Percentiles rank a stretch among this genome's conserved stretches.
Conservation (phyloP, 2,329 filamentous ascomycete genomes). For the Ceratocystis alfenasii region DNA sequence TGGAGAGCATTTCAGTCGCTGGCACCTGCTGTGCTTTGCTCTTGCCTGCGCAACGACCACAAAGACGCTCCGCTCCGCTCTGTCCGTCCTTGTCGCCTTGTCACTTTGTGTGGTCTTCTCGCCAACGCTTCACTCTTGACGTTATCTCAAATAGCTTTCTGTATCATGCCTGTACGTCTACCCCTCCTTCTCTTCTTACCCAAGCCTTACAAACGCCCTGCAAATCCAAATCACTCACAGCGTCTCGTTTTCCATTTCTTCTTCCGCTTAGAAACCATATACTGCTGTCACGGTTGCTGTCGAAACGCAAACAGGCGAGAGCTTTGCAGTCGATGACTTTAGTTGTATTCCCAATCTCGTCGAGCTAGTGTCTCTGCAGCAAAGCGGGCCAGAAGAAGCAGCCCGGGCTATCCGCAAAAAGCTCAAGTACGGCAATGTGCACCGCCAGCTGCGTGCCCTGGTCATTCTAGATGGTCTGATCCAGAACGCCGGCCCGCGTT, state of each 20-base stretch:
- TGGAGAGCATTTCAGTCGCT: not conserved
- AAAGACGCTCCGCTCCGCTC: not conserved
- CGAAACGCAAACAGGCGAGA: conserved; percentile 78
- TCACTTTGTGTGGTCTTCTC: no score
- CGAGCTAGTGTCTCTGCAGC: conserved; percentile 83
- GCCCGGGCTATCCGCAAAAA: conserved; percentile 92
- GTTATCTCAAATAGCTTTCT: not conserved
- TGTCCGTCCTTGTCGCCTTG: not conserved
- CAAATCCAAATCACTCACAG: conserved; percentile 4
- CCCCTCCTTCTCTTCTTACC: not conserved
- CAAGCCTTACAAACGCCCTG: not conserved
- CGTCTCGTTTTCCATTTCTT: not conserved
- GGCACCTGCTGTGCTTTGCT: not conserved
- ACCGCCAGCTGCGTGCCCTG: conserved; percentile 80
- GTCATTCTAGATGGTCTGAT: conserved; percentile 85
- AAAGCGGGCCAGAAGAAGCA: conserved; percentile 74
- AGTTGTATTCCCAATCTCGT: conserved; percentile 88
- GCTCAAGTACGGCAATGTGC: conserved; percentile 93
- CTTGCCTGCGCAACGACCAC: not conserved
- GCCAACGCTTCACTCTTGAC: no score
- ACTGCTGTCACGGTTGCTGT: conserved; percentile 88
- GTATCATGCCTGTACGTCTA: not conserved
- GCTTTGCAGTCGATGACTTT: conserved; percentile 81
- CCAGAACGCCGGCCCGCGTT: conserved; percentile 79
- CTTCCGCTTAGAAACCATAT: conserved; percentile 55